Evolutionary conservation across 1,284 basidiomycete species (phyloP).

Genomic region (Cutaneotrichosporon arboriforme): DNA sequence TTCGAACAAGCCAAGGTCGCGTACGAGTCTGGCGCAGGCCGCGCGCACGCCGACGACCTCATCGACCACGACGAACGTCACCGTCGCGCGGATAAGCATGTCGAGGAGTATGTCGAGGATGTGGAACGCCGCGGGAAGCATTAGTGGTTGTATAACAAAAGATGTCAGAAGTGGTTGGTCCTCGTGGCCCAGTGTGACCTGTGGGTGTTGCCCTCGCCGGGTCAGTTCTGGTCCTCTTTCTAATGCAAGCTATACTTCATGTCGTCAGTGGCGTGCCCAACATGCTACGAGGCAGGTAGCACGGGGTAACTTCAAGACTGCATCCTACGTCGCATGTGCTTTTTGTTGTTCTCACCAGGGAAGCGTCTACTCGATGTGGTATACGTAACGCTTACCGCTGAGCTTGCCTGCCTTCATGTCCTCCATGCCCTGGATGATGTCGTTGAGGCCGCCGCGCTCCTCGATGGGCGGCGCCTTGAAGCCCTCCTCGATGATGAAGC

Average conservation of each 20-base stretch:
- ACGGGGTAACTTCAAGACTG: too few species aligned
- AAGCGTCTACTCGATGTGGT: conserved; percentile 10
- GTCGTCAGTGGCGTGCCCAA: too few species aligned
- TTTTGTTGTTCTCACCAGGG: too few species aligned
- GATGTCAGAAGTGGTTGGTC: too few species aligned
- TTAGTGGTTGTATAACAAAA: too few species aligned
- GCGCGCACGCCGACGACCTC: conserved; percentile 47
- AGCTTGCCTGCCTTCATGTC: conserved; percentile 23
- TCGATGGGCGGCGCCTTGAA: conserved; percentile 32
- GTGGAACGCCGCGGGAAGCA: neutral
- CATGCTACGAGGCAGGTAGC: too few species aligned
- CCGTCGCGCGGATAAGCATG: neutral
- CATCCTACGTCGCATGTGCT: too few species aligned
- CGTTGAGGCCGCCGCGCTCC: conserved; percentile 26
- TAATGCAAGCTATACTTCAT: too few species aligned
- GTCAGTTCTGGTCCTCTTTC: too few species aligned
- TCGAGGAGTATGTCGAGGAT: neutral
- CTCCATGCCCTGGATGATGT: conserved; percentile 25
- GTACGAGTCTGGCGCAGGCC: conserved; percentile 65
- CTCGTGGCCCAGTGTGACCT: too few species aligned
- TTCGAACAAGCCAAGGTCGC: conserved; percentile 78
- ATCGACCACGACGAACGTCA: conserved; percentile 18
- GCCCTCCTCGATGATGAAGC: conserved; percentile 19
- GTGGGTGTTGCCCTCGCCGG: too few species aligned
- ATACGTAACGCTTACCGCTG: conserved; percentile 12